phyloP scores from a whole-genome alignment of 139 green algal species.

The Chlamydomonas asymmetrica region DNA sequence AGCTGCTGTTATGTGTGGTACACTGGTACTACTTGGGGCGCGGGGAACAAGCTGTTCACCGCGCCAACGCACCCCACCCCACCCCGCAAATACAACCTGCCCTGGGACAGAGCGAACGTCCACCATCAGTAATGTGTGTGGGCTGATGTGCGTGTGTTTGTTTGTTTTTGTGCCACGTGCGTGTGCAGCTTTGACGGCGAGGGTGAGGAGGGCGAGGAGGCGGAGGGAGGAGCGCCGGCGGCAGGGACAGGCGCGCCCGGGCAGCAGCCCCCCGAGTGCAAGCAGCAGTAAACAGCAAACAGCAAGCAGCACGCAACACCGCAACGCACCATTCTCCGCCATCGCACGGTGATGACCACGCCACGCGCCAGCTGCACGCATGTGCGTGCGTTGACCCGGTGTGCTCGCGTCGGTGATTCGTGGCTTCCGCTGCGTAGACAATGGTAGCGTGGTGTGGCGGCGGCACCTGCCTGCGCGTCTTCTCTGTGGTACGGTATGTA shows the following conservation, averaged over 20 bases:
- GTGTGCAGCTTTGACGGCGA: slow-evolving; percentile 58
- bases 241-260: slow-evolving; percentile 17
- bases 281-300: slow-evolving; percentile 68
- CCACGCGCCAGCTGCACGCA: too few relatives aligned
- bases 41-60: too few relatives aligned
- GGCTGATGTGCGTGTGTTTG: neutral
- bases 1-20: too few relatives aligned
- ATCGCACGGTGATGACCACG: neutral
- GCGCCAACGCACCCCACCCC: too few relatives aligned
- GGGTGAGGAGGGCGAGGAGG: slow-evolving; percentile 68
- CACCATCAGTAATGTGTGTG: neutral
- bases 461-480: neutral
- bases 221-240: slow-evolving; percentile 39
- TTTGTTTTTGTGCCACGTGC: neutral
- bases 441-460: neutral
- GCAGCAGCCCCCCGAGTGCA: slow-evolving; percentile 78
- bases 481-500: neutral
- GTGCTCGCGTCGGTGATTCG: too few relatives aligned
- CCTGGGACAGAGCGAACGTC: too few relatives aligned
- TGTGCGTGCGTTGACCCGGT: too few relatives aligned
- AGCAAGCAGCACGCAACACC: neutral
- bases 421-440: too few relatives aligned
- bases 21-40: too few relatives aligned
- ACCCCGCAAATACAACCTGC: too few relatives aligned
- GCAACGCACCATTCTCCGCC: neutral